Base-by-base conservation (phyloP, 768 basidiomycete species). In the Dioszegia crocea region DNA sequence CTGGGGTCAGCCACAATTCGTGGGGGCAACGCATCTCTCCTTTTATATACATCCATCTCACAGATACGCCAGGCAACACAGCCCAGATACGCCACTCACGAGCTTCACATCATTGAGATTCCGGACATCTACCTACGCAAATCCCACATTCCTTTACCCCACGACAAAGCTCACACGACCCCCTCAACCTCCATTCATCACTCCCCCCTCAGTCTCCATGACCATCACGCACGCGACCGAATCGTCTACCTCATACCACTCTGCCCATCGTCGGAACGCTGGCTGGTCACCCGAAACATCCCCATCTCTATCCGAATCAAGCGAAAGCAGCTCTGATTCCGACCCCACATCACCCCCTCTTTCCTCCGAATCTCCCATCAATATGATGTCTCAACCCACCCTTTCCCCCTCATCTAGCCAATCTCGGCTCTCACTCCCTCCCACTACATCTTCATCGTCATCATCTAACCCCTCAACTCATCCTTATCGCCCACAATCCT, bases 231-330 rank as follows among this genome's bases (percentile, higher is more conserved):
- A 16, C 26, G 11, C 19, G 12, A 12, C 49, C 39, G n/a, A 14
- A 10, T 26, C 29, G 24, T 29, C 43, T 55, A 8, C 40, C 43
- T n/a, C n/a, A n/a, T 23, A 21, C 51, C 36, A 4, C 19, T 36
- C 41, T 10, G 12, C 27, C 27, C 12, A 23, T 10, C 39, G 41
- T 14, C 26, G 53, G 17, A 5, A 55, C 40, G 23, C 10, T 26
- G n/a, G 39, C 27, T 56, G 54, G 54, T 56, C 54, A 5, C 43
- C 54, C 27, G 54, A 56, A 27, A 46, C 43, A 27, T 56, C 54
- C 4, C 54, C 54, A 4, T 17, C 44, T 17, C 27, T 23, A 8
- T 39, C 36, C 2, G 38, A 40, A 31, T 14, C 6, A 3, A 31
- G 30, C 47, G 30, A 31, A 19, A 21, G 16, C 24, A 36, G 39